Evolutionary conservation across 2,329 filamentous ascomycete species (phyloP).

Genomic region (Biscogniauxia sp.): DNA sequence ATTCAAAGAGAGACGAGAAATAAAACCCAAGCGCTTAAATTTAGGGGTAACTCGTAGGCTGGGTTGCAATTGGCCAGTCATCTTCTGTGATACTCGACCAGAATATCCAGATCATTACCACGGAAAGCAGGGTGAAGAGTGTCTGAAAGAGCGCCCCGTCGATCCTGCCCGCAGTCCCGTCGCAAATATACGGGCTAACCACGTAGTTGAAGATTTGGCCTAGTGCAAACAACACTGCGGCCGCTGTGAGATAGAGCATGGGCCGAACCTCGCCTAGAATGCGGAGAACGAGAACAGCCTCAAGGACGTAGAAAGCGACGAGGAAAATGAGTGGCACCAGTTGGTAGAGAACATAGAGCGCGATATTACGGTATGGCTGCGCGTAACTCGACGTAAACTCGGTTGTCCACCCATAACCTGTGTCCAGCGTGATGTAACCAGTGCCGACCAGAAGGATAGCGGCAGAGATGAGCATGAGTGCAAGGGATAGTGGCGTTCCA

Average conservation of each 20-base stretch:
- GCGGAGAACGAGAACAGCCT: constrained; percentile 77
- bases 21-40: constrained; percentile 8
- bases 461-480: constrained; percentile 70
- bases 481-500: constrained; percentile 80
- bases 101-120: constrained; percentile 86
- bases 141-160: constrained; percentile 93
- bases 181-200: constrained; percentile 86
- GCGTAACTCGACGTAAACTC: constrained; percentile 65
- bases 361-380: constrained; percentile 69
- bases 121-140: constrained; percentile 82
- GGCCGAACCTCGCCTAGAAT: constrained; percentile 85
- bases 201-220: constrained; percentile 97
- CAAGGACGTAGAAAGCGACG: constrained; percentile 81
- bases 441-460: constrained; percentile 78
- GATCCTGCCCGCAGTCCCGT: constrained; percentile 78
- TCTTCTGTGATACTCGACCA: constrained; percentile 99
- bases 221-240: constrained; percentile 79
- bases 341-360: constrained; percentile 92
- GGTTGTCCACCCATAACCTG: constrained; percentile 79
- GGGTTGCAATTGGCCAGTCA: constrained; percentile 73
- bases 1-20: constrained; percentile 21
- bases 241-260: constrained; percentile 81
- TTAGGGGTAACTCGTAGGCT: constrained; percentile 38
- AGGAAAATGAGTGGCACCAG: constrained; percentile 85
- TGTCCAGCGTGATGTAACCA: constrained; percentile 94